Conservation (phyloP, 2,329 filamentous ascomycete genomes). For the Emmonsiellopsis sp. region DNA sequence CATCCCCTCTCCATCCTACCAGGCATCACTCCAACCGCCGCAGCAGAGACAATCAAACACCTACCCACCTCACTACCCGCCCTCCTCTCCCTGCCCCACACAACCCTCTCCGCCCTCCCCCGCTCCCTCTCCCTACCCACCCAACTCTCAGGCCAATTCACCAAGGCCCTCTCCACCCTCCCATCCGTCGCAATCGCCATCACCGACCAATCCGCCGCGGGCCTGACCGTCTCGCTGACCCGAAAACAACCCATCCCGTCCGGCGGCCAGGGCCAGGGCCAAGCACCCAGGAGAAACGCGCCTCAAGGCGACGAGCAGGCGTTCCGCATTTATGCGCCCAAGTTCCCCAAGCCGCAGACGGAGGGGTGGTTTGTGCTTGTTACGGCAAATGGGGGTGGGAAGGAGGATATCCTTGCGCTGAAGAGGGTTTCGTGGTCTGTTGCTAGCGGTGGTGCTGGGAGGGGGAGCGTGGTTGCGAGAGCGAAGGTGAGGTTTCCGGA, state of each 20-base stretch:
- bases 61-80: constrained; percentile 23
- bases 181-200: constrained; percentile 60
- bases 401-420: constrained; percentile 72
- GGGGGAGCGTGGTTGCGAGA: constrained; percentile 9
- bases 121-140: constrained; percentile 21
- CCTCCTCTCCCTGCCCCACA: constrained; percentile 20
- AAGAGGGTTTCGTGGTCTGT: constrained; percentile 73
- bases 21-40: constrained; percentile 40
- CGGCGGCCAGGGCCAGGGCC: background rate
- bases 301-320: constrained; percentile 25
- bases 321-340: constrained; percentile 69
- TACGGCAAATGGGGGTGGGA: constrained; percentile 35
- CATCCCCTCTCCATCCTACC: constrained; percentile 71
- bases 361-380: constrained; percentile 88
- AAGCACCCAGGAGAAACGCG: constrained; percentile 50
- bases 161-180: constrained; percentile 54
- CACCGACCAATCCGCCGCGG: constrained; percentile 50
- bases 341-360: constrained; percentile 86
- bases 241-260: constrained; percentile 6
- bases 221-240: constrained; percentile 37
- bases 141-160: constrained; percentile 25
- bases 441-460: constrained; percentile 10
- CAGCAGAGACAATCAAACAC: constrained; percentile 6
- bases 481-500: constrained; percentile 10
- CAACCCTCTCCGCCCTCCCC: constrained; percentile 17